Base-by-base conservation (phyloP, 441 rosid species). In the Populus hybrid region DNA sequence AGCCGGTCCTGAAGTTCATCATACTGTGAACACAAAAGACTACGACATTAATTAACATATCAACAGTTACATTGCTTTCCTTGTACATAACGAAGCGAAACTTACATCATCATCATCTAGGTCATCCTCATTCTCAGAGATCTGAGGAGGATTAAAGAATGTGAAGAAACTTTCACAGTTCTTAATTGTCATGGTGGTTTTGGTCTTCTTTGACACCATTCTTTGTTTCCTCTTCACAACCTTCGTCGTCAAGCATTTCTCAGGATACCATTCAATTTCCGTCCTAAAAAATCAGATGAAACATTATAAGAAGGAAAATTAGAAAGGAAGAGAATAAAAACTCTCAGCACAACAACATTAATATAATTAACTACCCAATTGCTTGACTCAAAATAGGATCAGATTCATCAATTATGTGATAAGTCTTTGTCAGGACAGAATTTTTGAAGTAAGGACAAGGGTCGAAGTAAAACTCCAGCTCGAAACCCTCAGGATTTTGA, bases 381-480 rank as follows among this genome's bases (percentile, higher is more conserved):
- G 95, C 95, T 86, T 88, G 91, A 83, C 89, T 92, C 6, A 94
- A 87, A 74, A 89, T 88, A 67, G 92, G 95, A 72, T 94, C 98
- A 28, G 89, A 89, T 77, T 91, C 96, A 83, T 94, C 93, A 78
- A 87, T 88, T 94, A 92, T 88, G 80, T 94, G 95, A 80, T 92
- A 92, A 4, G 91, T 84, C 87, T 92, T 92, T 8, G 88, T 85
- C 88, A 92, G 79, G 72, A 92, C 80, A 73, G 90, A 28, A 82
- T 91, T 94, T 81, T 88, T 91, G 85, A 94, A 92, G 83, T 70
- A 94, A 35, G 93, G 96, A 80, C 90, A 91, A 26, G 90, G 69
- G 30, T 90, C 89, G 70, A 94, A 92, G 80, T 76, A 79, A 80
- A 94, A 92, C 66, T 92, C 97, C 72, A 94, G 89, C 88, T 92